Conservation (phyloP, 441 rosid species). For the Adansonia madagascariensis region DNA sequence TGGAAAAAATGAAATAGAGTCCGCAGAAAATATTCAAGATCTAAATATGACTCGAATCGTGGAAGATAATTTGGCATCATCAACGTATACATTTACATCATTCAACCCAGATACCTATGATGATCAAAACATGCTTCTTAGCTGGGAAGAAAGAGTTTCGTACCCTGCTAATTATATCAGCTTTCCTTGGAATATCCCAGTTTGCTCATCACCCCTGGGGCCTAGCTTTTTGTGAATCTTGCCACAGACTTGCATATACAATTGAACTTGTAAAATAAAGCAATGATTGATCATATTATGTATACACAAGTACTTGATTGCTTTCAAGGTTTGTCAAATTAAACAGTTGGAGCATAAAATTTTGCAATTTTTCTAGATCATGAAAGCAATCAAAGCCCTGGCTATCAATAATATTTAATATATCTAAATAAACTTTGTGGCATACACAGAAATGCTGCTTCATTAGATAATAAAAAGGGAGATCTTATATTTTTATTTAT, state of each 20-base stretch:
- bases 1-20: constrained; percentile 36
- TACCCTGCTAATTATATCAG: constrained; percentile 24
- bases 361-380: not conserved
- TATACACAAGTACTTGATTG: not conserved
- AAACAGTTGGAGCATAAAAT: not conserved
- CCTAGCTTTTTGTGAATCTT: constrained; percentile 43
- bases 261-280: not conserved
- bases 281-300: not conserved
- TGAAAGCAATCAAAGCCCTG: not conserved
- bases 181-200: constrained; percentile 43
- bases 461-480: not conserved
- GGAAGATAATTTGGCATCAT: constrained; percentile 28
- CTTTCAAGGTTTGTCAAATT: not conserved
- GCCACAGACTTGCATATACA: not conserved
- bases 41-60: constrained; percentile 32
- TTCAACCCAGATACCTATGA: constrained; percentile 7
- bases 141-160: constrained; percentile 28
- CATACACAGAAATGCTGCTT: not conserved
- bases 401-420: not conserved
- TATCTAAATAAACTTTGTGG: not conserved
- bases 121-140: constrained; percentile 22
- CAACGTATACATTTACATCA: constrained; percentile 26
- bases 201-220: constrained; percentile 47
- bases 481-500: not conserved
- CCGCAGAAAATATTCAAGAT: constrained; percentile 37